Base-by-base conservation (phyloP, 805 yeast species). In the Metschnikowia peoriensis region DNA sequence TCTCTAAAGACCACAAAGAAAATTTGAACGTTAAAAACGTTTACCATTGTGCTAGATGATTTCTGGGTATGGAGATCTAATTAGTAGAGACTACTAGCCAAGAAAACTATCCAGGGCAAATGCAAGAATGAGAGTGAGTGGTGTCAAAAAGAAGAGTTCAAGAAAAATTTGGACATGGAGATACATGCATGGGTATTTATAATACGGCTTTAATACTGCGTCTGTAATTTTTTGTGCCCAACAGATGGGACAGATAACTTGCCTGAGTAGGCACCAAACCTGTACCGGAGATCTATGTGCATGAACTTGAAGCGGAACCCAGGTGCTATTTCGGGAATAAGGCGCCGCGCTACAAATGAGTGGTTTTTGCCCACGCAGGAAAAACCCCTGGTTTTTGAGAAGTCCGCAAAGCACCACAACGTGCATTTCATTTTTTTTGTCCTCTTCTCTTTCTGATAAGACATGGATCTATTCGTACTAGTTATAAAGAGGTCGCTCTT, bases 1-100 rank as follows among this genome's bases (percentile, higher is more conserved):
- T 93, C 99, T 79, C 99, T 87, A 70, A 93, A 86, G 53, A 91
- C 94, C 60, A 92, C 86, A 73, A 91, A 89, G 78, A 90, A 91
- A 56, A 91, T 85, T 61, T 82, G 85, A 42, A 82, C 85, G 65
- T 85, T 82, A 68, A 87, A 86, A 39, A 86, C 87, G 72, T 78
- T 65, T 28, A 69, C 80, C 82, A 78, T 77, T 38, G 16, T 52
- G 50, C 42, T 27, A 9, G 32, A 16, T 22, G 27, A 11, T 40
- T 16, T 22, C 42, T 22, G 28, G 35, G 35, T 17, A 41, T 34
- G 10, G 28, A 15, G 44, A 14, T 41, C 35, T 17, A 41, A 27
- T 27, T 2, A n/a, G 16, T 15, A 41, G 35, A 28, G 7, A 17
- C 17, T n/a, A 11, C 28, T 28, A 17, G 44, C 35, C 12, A 28